Conservation (phyloP, 1,284 basidiomycete species). For the Fomitiporia mediterranea region DNA sequence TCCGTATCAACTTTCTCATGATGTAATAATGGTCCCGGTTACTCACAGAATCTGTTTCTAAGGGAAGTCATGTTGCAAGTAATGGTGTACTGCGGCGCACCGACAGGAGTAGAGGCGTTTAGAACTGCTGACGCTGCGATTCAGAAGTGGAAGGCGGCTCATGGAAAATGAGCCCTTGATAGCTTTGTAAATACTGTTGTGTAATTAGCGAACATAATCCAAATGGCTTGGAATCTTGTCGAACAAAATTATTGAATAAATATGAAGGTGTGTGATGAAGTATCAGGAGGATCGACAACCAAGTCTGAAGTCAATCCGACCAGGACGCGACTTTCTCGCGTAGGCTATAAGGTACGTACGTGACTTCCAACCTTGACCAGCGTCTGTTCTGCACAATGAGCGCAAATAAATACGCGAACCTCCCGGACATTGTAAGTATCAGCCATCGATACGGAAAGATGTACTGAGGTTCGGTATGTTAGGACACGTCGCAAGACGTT, state of each 20-base stretch:
- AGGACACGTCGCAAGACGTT: slow-evolving; percentile 89
- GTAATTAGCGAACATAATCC: not conserved
- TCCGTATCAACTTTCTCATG: not conserved
- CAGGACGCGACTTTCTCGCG: not conserved
- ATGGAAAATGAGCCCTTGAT: not conserved
- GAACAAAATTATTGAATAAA: not conserved
- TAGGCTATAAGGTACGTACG: not conserved
- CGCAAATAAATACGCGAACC: slow-evolving; percentile 76
- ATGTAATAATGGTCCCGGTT: not conserved
- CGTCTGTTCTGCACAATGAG: slow-evolving; percentile 43
- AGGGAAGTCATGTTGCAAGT: slow-evolving; percentile 17
- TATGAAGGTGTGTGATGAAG: not conserved
- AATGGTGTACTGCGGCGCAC: slow-evolving; percentile 19
- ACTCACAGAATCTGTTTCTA: not conserved
- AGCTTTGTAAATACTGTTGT: not conserved
- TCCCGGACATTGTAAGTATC: slow-evolving; percentile 82
- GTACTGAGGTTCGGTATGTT: slow-evolving; percentile 4
- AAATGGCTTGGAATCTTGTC: not conserved
- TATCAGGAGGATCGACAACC: not conserved
- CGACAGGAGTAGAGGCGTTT: slow-evolving; percentile 17
- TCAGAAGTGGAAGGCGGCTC: slow-evolving; percentile 18
- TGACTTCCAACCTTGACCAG: not conserved
- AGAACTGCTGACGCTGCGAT: slow-evolving; percentile 19
- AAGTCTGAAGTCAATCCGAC: not conserved
- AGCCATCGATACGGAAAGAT: slow-evolving; percentile 3